Percentiles rank a stretch among this genome's conserved stretches.
Conservation (phyloP, 345 rosid genomes). For the Firmiana major region DNA sequence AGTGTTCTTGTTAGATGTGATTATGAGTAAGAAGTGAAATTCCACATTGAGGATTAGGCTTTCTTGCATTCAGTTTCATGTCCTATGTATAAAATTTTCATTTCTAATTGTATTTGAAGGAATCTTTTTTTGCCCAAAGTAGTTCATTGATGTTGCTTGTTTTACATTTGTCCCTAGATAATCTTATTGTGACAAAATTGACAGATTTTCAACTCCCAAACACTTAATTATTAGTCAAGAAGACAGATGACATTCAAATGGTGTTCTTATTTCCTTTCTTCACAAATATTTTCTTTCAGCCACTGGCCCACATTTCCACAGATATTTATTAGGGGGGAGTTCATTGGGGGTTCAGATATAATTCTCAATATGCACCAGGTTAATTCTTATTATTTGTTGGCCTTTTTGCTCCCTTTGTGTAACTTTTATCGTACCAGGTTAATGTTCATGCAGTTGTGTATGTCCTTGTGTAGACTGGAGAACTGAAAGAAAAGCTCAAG, state of each 20-base stretch:
- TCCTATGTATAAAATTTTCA: neutral
- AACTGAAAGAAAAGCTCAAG: constrained; percentile 78
- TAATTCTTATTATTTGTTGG: neutral
- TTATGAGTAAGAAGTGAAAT: neutral
- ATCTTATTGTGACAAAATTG: neutral
- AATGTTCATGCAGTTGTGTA: neutral
- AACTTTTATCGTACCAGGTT: neutral
- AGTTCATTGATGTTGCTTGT: neutral
- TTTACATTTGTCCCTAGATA: neutral
- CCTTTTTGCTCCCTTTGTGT: neutral
- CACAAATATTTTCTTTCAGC: constrained; percentile 41
- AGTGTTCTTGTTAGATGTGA: neutral
- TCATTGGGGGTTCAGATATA: constrained; percentile 93
- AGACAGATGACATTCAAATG: neutral
- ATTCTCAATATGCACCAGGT: constrained; percentile 93
- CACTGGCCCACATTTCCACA: constrained; percentile 98
- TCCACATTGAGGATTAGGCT: neutral
- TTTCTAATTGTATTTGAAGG: neutral
- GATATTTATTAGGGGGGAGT: constrained; percentile 89
- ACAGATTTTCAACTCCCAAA: neutral
- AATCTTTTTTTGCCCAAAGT: neutral
- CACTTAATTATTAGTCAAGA: neutral
- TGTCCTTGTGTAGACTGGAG: constrained; percentile 55
- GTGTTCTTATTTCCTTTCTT: neutral
- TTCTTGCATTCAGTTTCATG: neutral